Evolutionary conservation across 352 stramenopile species (phyloP), one percentile per base, ranked within the genome.

Genomic region (Phytopythium helicoides): DNA sequence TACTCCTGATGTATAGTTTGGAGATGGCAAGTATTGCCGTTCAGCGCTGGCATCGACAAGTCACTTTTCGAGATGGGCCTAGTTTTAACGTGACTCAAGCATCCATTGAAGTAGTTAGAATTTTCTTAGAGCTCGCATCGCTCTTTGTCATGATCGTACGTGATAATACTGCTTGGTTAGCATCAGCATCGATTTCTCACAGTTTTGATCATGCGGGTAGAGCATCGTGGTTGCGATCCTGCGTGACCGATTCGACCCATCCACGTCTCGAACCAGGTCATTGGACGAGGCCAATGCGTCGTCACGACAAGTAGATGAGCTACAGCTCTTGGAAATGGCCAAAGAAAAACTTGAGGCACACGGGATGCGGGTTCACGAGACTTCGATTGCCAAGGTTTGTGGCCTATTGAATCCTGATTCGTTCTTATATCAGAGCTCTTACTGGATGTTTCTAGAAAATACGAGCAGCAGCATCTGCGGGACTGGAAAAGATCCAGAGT

Each of bases 151-250:
- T 78, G n/a, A 50, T 83, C 21, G 72, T 81, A 60, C 36, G 58
- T 66, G n/a, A n/a, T n/a, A n/a, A n/a, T n/a, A n/a, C n/a, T n/a
- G n/a, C n/a, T n/a, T n/a, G n/a, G n/a, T n/a, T n/a, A n/a, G n/a
- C n/a, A n/a, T n/a, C n/a, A n/a, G n/a, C n/a, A n/a, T n/a, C n/a
- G n/a, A n/a, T n/a, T n/a, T n/a, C n/a, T n/a, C n/a, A n/a, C n/a
- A n/a, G n/a, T n/a, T n/a, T 25, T 47, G 8, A 19, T 35, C 9
- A 6, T 19, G 36, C 49, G 5, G 21, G 1, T 39, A 89, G 79
- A 86, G 87, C 45, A 68, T 87, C 22, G 58, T 74, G 16, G 70
- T 85, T 11, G 65, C 60, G 23, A 83, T 87, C 56, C 60, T 89
- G 15, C 76, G 76, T 14, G 76, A 89, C 45, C 79, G 74, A 23